Percentiles rank a stretch among this genome's conserved stretches.
phyloP scores from a whole-genome alignment of 306 rosid genomes.

The Cicer judaicum region DNA sequence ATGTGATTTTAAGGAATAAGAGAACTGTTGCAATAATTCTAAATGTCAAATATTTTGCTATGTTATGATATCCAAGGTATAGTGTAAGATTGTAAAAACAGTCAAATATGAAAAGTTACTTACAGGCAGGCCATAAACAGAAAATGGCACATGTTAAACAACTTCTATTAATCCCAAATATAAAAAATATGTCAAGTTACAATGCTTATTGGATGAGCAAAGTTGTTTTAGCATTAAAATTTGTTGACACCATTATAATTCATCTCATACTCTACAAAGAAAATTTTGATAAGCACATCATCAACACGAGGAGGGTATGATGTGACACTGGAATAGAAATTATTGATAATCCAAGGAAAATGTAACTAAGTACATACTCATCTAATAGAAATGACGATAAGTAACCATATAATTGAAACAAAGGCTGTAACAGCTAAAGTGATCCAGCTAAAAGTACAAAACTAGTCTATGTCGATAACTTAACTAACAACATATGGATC shows the following conservation, averaged over 20 bases:
- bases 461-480: constrained; percentile 43
- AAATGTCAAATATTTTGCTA: neutral
- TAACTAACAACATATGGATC: constrained; percentile 44
- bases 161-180: neutral
- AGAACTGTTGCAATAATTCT: neutral
- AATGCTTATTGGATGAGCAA: neutral
- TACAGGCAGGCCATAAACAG: neutral
- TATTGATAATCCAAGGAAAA: constrained; percentile 31
- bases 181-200: neutral
- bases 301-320: constrained; percentile 30
- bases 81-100: neutral
- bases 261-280: neutral
- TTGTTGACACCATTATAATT: neutral
- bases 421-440: constrained; percentile 28
- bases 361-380: constrained; percentile 38
- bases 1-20: neutral
- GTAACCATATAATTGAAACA: constrained; percentile 33
- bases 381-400: constrained; percentile 12
- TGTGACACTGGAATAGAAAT: constrained; percentile 13
- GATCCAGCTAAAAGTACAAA: constrained; percentile 45
- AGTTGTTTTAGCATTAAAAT: constrained; percentile 7
- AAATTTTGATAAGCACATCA: neutral
- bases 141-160: neutral
- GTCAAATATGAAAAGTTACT: constrained; percentile 11
- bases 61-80: neutral